Evolutionary conservation across 1,284 basidiomycete genomes (phyloP).

Genomic region (Boletus sp.): DNA sequence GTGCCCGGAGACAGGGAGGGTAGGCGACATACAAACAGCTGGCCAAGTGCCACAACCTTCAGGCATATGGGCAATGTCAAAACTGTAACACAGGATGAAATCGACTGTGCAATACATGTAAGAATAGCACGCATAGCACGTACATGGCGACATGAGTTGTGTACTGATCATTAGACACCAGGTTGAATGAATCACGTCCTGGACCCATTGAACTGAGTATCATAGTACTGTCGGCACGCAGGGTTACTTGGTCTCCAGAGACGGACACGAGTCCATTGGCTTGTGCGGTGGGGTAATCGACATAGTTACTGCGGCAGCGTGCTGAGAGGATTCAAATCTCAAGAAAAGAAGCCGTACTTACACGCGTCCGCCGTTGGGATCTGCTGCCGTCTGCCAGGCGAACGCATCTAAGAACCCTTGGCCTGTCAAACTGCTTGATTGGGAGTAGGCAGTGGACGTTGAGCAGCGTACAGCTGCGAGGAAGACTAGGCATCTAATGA

Average conservation of each 20-base stretch:
- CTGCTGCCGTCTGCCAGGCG: constrained; percentile 15
- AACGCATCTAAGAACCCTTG: constrained; percentile 25
- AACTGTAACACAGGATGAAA: constrained; percentile 23
- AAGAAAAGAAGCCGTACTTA: constrained; percentile 7
- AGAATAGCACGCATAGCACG: constrained; percentile 6
- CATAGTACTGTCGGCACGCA: constrained; percentile 25
- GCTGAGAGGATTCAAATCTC: not conserved
- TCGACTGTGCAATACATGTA: not conserved
- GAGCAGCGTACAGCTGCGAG: constrained; percentile 10
- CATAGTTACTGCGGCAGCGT: constrained; percentile 19
- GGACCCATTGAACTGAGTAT: constrained; percentile 32
- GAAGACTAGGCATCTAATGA: constrained; percentile 10
- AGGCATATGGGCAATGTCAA: constrained; percentile 44
- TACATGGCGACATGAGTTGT: constrained; percentile 42
- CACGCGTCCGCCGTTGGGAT: constrained; percentile 27
- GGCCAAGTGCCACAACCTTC: constrained; percentile 46
- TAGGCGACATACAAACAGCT: constrained; percentile 33
- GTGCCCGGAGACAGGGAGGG: not conserved
- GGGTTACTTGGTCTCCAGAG: constrained; percentile 18
- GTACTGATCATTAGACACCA: constrained; percentile 38
- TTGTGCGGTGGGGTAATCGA: constrained; percentile 17
- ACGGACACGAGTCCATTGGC: constrained; percentile 22
- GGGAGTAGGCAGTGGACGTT: constrained; percentile 19
- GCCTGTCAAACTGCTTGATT: constrained; percentile 18
- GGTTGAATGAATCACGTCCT: constrained; percentile 42